phyloP scores from a whole-genome alignment of 2,329 filamentous ascomycete species.

The Zarea fungicola region DNA sequence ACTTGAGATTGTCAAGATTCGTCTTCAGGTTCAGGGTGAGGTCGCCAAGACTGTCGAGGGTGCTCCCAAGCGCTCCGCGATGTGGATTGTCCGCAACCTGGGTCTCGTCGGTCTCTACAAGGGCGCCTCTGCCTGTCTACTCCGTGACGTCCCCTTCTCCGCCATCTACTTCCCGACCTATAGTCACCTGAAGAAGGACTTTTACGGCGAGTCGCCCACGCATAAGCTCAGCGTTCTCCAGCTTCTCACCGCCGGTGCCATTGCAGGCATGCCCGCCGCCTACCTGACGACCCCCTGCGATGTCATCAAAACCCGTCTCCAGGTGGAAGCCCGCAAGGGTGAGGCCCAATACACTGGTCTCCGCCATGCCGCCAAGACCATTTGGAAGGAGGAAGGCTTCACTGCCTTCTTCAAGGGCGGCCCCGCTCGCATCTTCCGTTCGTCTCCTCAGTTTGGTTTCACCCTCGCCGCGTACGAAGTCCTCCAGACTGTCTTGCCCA shows the following conservation, averaged over 20 bases:
- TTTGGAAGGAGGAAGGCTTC: constrained; percentile 89
- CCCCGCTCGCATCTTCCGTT: constrained; percentile 88
- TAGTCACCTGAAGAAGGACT: constrained; percentile 85
- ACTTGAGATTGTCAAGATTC: constrained; percentile 98
- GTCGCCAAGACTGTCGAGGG: constrained; percentile 81
- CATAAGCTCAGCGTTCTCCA: constrained; percentile 89
- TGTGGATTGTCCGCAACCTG: constrained; percentile 96
- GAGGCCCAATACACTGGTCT: constrained; percentile 84
- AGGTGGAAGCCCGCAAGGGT: constrained; percentile 95
- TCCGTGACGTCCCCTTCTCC: constrained; percentile 96
- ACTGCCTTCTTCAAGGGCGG: constrained; percentile 98
- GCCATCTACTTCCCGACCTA: constrained; percentile 99
- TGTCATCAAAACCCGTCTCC: constrained; percentile 97
- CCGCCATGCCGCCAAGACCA: constrained; percentile 76
- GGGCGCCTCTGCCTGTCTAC: constrained; percentile 86
- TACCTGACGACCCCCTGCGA: constrained; percentile 97
- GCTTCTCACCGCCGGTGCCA: constrained; percentile 89
- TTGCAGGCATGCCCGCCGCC: constrained; percentile 84
- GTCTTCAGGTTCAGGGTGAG: constrained; percentile 94
- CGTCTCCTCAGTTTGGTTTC: constrained; percentile 96
- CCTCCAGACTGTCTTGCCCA: constrained; percentile 71
- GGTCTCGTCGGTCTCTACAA: constrained; percentile 95
- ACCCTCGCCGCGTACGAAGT: constrained; percentile 94
- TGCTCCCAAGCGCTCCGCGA: constrained; percentile 80
- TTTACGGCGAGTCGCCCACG: constrained; percentile 82